Conservation (phyloP, 1,284 basidiomycete genomes). For the Paramarasmius palmivorus region DNA sequence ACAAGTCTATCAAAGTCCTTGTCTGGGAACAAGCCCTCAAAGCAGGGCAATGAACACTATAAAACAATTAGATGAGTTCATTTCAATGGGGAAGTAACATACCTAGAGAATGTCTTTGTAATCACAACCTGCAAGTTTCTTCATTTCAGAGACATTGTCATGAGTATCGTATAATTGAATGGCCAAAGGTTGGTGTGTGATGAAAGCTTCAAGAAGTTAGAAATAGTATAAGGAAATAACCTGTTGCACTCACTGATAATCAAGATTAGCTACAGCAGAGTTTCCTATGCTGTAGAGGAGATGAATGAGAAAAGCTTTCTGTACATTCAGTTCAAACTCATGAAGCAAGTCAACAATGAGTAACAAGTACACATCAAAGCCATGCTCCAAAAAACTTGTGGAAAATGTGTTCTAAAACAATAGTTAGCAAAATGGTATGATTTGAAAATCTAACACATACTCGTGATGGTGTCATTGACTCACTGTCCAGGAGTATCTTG, state of each 20-base stretch:
- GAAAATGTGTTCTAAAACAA: constrained; percentile 31
- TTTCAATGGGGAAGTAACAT: not conserved
- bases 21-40: constrained; percentile 24
- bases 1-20: constrained; percentile 14
- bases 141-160: constrained; percentile 30
- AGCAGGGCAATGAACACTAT: constrained; percentile 23
- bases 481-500: constrained; percentile 1
- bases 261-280: not conserved
- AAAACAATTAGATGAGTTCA: not conserved
- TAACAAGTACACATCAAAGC: constrained; percentile 27
- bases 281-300: constrained; percentile 20
- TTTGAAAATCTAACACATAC: not conserved
- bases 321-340: constrained; percentile 37
- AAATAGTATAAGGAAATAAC: too few species aligned
- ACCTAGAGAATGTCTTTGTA: constrained; percentile 36
- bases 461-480: not conserved
- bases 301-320: constrained; percentile 35
- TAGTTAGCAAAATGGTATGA: not conserved
- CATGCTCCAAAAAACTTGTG: constrained; percentile 16
- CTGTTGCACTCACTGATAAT: constrained; percentile 3
- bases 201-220: not conserved
- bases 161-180: constrained; percentile 29
- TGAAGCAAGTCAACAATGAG: constrained; percentile 37
- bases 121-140: constrained; percentile 30
- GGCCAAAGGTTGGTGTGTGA: constrained; percentile 10